Evolutionary conservation across 2,329 filamentous ascomycete species (phyloP), one percentile per base, ranked within the genome.

Genomic region (Coniochaeta sp.): DNA sequence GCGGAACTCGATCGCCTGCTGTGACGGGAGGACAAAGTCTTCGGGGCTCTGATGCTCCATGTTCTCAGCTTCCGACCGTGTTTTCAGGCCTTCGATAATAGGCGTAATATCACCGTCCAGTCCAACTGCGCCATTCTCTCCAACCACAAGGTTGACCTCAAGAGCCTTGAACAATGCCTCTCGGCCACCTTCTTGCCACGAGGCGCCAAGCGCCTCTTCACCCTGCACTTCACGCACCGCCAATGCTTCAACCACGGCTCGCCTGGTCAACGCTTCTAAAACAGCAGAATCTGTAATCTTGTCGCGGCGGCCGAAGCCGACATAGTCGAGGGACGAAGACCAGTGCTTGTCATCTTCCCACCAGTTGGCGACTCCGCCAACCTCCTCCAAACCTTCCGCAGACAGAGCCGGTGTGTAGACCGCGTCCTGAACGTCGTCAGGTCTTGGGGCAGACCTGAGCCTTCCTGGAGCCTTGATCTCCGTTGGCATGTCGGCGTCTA

Each of bases 301-400:
- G 1, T 71, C 67, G 6, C 65, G 60, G 38, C 71, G 71, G 57
- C 70, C 66, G 64, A 84, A 85, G 1, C 76, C 74, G 17, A 66
- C 67, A 63, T 81, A 79, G 57, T 74, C 66, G 65, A 76, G 78
- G 61, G 76, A 75, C 40, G 72, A 61, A 55, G 74, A 74, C 81
- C 83, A 85, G 67, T 84, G 76, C n/a, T 74, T 74, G n/a, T 73
- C 71, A 58, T 74, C 69, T 8, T 83, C 76, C 82, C 82, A 86
- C 82, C 82, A 86, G 28, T 70, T 71, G 36, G 71, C 71, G 40
- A 83, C 62, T 1, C 77, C 73, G 44, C 76, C 77, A 14, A 84
- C 76, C 57, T 77, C 72, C 62, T 80, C 76, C 2, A 86, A 73
- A 0, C 73, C 79, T 0, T 76, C 73, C 8, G 74, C 73, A 4